These are phyloP conservation scores for Xylariaceae sp. DNA, from an alignment of 2,329 filamentous ascomycete genomes.

Conservation along the genomic window DNA sequence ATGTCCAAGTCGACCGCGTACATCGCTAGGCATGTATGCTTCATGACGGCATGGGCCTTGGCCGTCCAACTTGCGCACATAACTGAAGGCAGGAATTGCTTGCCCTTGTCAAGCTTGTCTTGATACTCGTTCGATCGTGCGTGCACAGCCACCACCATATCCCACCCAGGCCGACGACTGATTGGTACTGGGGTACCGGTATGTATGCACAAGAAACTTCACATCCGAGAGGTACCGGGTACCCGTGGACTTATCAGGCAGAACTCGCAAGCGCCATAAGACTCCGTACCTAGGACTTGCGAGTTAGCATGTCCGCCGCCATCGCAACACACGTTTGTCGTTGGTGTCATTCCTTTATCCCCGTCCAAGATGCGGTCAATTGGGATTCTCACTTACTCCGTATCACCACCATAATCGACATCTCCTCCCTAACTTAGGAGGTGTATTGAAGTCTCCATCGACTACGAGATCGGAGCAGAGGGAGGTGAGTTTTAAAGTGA, in stretches of 20 bases:
- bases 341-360: not conserved
- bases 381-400: no score
- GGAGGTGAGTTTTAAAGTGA: no score
- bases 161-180: not conserved
- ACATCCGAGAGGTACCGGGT: not conserved
- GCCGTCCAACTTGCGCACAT: not conserved
- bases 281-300: not conserved
- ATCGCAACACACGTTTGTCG: not conserved
- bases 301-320: not conserved
- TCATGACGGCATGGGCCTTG: not conserved
- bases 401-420: no score
- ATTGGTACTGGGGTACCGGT: not conserved
- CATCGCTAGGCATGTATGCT: not conserved
- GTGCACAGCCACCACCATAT: not conserved
- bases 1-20: not conserved
- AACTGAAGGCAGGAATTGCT: not conserved
- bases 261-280: not conserved
- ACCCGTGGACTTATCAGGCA: not conserved
- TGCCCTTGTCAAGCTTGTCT: not conserved
- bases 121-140: not conserved
- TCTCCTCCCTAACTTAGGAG: no score
- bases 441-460: no score
- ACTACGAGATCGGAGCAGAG: no score
- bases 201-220: not conserved
- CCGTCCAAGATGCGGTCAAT: no score